A percentile compares a stretch with the other conserved stretches of the same genome.
These are phyloP conservation scores for Marsdenia floribunda DNA, from an alignment of 257 asterid species.

Conservation along the genomic window DNA sequence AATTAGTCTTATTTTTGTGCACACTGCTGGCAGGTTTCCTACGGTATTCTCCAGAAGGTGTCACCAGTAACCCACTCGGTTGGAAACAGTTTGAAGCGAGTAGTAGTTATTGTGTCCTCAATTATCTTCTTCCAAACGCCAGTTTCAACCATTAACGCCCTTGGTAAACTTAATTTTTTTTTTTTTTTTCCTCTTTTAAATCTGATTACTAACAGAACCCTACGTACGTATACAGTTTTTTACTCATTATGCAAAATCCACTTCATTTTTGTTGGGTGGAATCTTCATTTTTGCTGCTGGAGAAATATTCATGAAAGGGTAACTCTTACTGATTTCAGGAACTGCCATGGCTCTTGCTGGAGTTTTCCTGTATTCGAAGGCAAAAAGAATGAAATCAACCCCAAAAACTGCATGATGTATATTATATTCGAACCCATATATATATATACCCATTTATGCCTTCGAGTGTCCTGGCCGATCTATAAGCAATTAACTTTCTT, in stretches of 20 bases:
- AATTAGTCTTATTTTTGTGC: not conserved
- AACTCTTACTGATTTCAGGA: conserved; percentile 34
- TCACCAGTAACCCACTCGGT: conserved; percentile 90
- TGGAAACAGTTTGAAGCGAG: conserved; percentile 82
- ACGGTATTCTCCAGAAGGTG: conserved; percentile 64
- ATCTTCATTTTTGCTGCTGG: too few relatives aligned
- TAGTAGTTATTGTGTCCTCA: conserved; percentile 74
- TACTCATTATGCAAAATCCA: too few relatives aligned
- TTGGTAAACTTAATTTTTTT: conserved; percentile 30
- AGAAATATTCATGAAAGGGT: not conserved
- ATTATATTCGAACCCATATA: not conserved
- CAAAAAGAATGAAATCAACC: conserved; percentile 51
- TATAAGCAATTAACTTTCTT: not conserved
- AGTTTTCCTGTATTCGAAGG: conserved; percentile 68
- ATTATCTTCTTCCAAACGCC: conserved; percentile 69
- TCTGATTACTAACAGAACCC: not conserved
- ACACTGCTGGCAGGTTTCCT: conserved; percentile 52
- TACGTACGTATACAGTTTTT: too few relatives aligned
- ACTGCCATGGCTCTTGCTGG: conserved; percentile 85
- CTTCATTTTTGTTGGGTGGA: not conserved
- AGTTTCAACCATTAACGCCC: conserved; percentile 44
- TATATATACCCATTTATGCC: too few relatives aligned
- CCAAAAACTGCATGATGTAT: conserved; percentile 40
- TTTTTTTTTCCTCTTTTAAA: too few relatives aligned
- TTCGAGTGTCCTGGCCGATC: not conserved